These are phyloP conservation scores for Xylaria curta DNA, from an alignment of 495 filamentous ascomycete species.

Conservation along the genomic window DNA sequence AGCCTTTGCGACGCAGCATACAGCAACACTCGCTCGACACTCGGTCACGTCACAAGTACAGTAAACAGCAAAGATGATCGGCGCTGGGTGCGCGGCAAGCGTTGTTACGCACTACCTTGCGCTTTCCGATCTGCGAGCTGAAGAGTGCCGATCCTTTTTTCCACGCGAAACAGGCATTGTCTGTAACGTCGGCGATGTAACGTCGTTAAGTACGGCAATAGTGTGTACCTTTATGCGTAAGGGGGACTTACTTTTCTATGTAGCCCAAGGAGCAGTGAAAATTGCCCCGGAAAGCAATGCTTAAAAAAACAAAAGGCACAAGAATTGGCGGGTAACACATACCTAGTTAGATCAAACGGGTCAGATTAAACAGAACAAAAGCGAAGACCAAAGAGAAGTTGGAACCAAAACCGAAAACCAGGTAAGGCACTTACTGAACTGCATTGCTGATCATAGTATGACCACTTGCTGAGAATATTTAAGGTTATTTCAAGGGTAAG, in stretches of 20 bases:
- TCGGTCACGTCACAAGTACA: constrained; percentile 8
- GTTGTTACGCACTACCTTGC: background rate
- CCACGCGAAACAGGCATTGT: constrained; percentile 15
- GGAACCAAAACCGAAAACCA: background rate
- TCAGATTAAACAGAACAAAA: background rate
- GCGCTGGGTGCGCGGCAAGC: constrained; percentile 1
- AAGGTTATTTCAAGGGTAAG: background rate
- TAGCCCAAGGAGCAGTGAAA: background rate
- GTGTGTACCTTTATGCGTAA: background rate
- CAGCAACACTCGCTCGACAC: background rate
- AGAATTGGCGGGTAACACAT: background rate
- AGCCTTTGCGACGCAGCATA: background rate
- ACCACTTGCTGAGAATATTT: background rate
- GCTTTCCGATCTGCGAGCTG: constrained; percentile 21
- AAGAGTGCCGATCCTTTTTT: constrained; percentile 9
- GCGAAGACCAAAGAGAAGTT: background rate
- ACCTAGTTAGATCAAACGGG: background rate
- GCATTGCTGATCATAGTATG: background rate
- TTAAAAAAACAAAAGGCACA: too few relatives aligned
- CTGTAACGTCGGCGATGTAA: constrained; percentile 5
- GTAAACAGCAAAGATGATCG: constrained; percentile 11
- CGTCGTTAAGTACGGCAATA: background rate
- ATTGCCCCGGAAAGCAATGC: background rate
- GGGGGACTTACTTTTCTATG: background rate
- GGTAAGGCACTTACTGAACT: background rate